phyloP scores from a whole-genome alignment of 2,329 filamentous ascomycete species.

The Tolypocladium tropicale region DNA sequence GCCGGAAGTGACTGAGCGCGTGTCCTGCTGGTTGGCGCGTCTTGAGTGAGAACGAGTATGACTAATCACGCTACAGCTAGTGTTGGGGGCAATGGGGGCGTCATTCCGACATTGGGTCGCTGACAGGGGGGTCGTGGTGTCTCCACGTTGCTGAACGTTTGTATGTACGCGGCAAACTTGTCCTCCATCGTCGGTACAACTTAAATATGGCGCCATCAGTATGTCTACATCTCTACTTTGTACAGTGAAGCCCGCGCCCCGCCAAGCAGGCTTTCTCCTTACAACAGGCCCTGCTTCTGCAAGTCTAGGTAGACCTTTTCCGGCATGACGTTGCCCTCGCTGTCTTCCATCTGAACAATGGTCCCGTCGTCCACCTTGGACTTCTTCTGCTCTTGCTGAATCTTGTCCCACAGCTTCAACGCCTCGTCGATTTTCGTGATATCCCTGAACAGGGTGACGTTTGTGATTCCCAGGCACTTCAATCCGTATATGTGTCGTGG shows the following conservation, averaged over 20 bases:
- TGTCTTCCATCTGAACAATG: conserved; percentile 97
- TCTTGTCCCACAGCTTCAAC: conserved; percentile 81
- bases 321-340: conserved; percentile 96
- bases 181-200: background rate
- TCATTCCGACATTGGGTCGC: too few relatives aligned
- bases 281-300: conserved; percentile 82
- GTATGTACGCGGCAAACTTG: background rate
- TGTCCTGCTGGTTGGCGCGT: background rate
- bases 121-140: background rate
- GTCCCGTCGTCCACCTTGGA: conserved; percentile 67
- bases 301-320: conserved; percentile 96
- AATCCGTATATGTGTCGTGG: conserved; percentile 85
- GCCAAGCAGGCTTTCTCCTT: conserved; percentile 2
- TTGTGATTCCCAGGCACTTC: conserved; percentile 88
- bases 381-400: conserved; percentile 75
- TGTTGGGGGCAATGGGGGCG: too few relatives aligned
- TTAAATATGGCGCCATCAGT: background rate
- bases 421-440: conserved; percentile 91
- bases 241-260: background rate
- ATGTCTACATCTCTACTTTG: background rate
- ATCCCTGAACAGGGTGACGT: conserved; percentile 83
- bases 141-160: background rate
- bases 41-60: background rate
- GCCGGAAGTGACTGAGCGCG: background rate
- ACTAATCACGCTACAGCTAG: background rate